A percentile compares a stretch with the other conserved stretches of the same genome.
Evolutionary conservation across 495 filamentous ascomycete species (phyloP).

Genomic region (Aspergillus kassunensis): DNA sequence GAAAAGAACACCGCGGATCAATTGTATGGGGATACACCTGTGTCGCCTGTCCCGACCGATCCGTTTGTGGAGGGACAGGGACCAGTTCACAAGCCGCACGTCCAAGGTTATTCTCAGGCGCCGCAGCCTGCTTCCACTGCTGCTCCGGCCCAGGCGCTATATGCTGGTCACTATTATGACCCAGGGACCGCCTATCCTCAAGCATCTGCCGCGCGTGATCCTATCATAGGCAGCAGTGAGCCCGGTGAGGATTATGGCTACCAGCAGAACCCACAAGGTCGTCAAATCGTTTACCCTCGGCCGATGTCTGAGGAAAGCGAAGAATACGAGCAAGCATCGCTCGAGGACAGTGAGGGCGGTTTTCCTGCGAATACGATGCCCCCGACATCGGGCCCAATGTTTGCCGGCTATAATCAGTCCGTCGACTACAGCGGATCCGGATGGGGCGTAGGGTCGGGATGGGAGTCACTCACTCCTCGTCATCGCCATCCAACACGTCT

Average conservation of each 20-base stretch:
- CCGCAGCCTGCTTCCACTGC: slow-evolving; percentile 27
- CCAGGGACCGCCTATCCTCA: slow-evolving; percentile 40
- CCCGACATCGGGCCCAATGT: slow-evolving; percentile 27
- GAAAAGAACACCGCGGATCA: slow-evolving; percentile 24
- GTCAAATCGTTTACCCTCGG: slow-evolving; percentile 35
- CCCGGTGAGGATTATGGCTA: slow-evolving; percentile 56
- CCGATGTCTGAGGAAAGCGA: slow-evolving; percentile 48
- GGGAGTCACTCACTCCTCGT: slow-evolving; percentile 71
- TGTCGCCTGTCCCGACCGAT: slow-evolving; percentile 55
- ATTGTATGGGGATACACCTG: slow-evolving; percentile 43
- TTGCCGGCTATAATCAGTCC: slow-evolving; percentile 28
- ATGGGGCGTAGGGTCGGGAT: slow-evolving; percentile 61
- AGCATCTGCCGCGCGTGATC: slow-evolving; percentile 37
- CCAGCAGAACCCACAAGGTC: slow-evolving; percentile 42
- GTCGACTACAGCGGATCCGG: slow-evolving; percentile 58
- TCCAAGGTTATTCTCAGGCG: slow-evolving; percentile 7
- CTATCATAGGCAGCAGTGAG: slow-evolving; percentile 46
- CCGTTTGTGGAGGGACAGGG: slow-evolving; percentile 48
- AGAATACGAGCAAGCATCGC: slow-evolving; percentile 48
- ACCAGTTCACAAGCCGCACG: slow-evolving; percentile 9
- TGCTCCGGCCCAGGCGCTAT: slow-evolving; percentile 21
- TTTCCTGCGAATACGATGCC: slow-evolving; percentile 39
- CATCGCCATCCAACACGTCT: slow-evolving; percentile 93
- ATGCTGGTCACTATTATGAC: slow-evolving; percentile 41
- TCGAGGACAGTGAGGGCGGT: slow-evolving; percentile 39